Evolutionary conservation across 2,329 filamentous ascomycete genomes (phyloP).

Genomic region (Simplicillium sp.): DNA sequence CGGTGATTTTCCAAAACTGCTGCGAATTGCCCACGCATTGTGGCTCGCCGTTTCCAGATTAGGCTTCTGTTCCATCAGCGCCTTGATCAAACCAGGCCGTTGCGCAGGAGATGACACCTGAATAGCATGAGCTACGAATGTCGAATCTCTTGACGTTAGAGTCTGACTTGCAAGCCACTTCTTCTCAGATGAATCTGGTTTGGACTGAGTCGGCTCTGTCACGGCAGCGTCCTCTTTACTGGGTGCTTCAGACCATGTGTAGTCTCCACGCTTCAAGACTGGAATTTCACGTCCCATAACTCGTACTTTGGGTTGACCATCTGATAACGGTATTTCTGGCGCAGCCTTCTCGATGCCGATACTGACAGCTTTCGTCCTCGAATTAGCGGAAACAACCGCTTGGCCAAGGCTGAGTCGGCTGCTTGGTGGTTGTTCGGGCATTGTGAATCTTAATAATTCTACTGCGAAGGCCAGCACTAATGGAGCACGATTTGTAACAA

Average conservation of each 20-base stretch:
- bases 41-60: slow-evolving; percentile 45
- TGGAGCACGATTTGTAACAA: slow-evolving; percentile 74
- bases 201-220: slow-evolving; percentile 9
- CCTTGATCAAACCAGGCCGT: slow-evolving; percentile 32
- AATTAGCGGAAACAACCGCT: slow-evolving; percentile 75
- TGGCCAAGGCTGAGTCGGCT: slow-evolving; percentile 76
- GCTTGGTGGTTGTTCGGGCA: slow-evolving; percentile 79
- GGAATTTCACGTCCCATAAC: slow-evolving; percentile 66
- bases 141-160: slow-evolving; percentile 42
- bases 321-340: slow-evolving; percentile 62
- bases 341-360: slow-evolving; percentile 62
- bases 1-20: slow-evolving; percentile 24
- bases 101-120: slow-evolving; percentile 26
- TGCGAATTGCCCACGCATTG: slow-evolving; percentile 43
- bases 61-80: slow-evolving; percentile 37
- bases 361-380: slow-evolving; percentile 64
- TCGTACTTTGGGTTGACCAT: slow-evolving; percentile 64
- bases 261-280: slow-evolving; percentile 70
- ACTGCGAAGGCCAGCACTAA: slow-evolving; percentile 74
- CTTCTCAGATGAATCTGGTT: slow-evolving; percentile 9
- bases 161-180: slow-evolving; percentile 43
- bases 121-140: slow-evolving; percentile 45
- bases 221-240: slow-evolving; percentile 1
- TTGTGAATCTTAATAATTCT: slow-evolving; percentile 65
- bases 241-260: slow-evolving; percentile 30